phyloP scores from a whole-genome alignment of 176 grass and related monocot species.

The Triticum monococcum region DNA sequence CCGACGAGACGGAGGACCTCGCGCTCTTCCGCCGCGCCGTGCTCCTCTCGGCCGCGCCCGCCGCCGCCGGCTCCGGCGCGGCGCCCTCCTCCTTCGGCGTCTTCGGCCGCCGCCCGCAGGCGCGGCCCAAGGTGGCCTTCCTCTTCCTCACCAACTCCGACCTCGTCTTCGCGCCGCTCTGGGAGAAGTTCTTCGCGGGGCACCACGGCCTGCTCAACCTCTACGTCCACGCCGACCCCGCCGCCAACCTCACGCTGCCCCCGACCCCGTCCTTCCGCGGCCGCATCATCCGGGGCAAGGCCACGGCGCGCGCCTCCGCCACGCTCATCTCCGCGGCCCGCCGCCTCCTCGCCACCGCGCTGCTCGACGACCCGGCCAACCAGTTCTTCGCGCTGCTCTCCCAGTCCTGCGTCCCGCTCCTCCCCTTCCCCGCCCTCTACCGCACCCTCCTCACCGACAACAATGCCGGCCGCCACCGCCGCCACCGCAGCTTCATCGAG shows the following conservation, averaged over 20 bases:
- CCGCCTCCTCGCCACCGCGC: constrained; percentile 75
- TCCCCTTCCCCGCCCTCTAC: constrained; percentile 62
- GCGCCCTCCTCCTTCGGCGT: not conserved
- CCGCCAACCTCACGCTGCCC: constrained; percentile 16
- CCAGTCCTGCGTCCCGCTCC: constrained; percentile 80
- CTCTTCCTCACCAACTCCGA: constrained; percentile 83
- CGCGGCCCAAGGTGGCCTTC: constrained; percentile 76
- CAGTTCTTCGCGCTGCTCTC: constrained; percentile 84
- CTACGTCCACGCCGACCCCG: constrained; percentile 84
- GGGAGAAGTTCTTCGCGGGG: constrained; percentile 78
- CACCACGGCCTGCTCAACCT: constrained; percentile 70
- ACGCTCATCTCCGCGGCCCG: constrained; percentile 88
- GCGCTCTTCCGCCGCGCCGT: constrained; percentile 96
- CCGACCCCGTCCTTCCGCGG: constrained; percentile 55
- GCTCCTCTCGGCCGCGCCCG: constrained; percentile 53
- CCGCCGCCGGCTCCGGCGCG: not conserved
- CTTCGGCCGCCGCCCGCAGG: constrained; percentile 19
- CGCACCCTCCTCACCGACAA: constrained; percentile 39
- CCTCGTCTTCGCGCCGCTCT: constrained; percentile 84
- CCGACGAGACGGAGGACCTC: constrained; percentile 91
- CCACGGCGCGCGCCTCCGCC: constrained; percentile 72
- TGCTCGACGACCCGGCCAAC: constrained; percentile 77
- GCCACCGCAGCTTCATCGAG: constrained; percentile 89
- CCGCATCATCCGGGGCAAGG: constrained; percentile 55
- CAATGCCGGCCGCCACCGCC: constrained; percentile 20